Percentiles rank a stretch among this genome's conserved stretches.
phyloP scores from a whole-genome alignment of 805 yeast species.

The Sungouiozyma intestinalis region DNA sequence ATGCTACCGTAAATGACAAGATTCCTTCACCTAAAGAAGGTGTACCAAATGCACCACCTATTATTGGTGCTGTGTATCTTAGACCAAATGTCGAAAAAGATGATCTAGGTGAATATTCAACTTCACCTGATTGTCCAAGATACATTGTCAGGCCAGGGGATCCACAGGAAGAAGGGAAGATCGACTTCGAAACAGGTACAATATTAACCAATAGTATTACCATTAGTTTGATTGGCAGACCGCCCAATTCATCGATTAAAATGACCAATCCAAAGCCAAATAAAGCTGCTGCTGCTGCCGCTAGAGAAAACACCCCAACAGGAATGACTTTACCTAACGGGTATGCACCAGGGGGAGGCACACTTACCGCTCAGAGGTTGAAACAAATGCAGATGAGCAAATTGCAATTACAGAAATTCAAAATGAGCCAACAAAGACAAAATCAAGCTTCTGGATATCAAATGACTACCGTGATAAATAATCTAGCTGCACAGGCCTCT shows the following conservation, averaged over 20 bases:
- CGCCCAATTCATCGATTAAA: slow-evolving; percentile 13
- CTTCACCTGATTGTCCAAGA: slow-evolving; percentile 37
- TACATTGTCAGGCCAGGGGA: slow-evolving; percentile 36
- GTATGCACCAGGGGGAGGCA: not conserved
- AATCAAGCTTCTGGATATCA: slow-evolving; percentile 17
- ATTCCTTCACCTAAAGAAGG: slow-evolving; percentile 78
- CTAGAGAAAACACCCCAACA: not conserved
- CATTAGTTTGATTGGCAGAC: slow-evolving; percentile 15
- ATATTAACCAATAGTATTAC: slow-evolving; percentile 15
- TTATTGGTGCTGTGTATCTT: slow-evolving; percentile 81
- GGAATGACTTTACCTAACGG: not conserved
- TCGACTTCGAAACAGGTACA: slow-evolving; percentile 27
- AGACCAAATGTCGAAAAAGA: slow-evolving; percentile 69
- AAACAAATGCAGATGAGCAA: slow-evolving; percentile 18
- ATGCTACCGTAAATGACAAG: slow-evolving; percentile 64
- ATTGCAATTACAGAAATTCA: slow-evolving; percentile 16
- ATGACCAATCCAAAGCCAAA: slow-evolving; percentile 11
- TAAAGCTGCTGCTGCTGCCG: slow-evolving; percentile 1
- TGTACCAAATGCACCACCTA: slow-evolving; percentile 80
- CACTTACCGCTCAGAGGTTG: slow-evolving; percentile 17
- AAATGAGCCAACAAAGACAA: slow-evolving; percentile 11
- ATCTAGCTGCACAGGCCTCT: slow-evolving; percentile 21
- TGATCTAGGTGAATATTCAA: slow-evolving; percentile 67
- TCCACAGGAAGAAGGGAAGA: slow-evolving; percentile 27
- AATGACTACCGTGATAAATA: slow-evolving; percentile 17